A percentile compares a stretch with the other conserved stretches of the same genome.
Conservation (phyloP, 306 rosid genomes). For the Senna siamea region DNA sequence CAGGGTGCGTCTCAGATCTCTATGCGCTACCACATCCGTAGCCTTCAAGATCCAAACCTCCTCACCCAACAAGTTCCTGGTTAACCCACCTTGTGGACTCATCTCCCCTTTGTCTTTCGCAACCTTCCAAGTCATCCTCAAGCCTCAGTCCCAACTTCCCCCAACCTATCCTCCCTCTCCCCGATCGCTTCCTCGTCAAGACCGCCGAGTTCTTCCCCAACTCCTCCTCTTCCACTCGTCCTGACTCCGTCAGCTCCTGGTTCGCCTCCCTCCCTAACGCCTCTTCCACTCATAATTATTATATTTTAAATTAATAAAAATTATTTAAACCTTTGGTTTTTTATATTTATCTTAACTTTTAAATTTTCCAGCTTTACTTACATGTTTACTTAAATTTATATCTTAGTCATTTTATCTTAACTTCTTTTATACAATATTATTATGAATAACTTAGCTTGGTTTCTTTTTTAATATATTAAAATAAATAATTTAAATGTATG, state of each 20-base stretch:
- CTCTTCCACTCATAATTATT: constrained; percentile 24
- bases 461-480: no score
- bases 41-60: constrained; percentile 88
- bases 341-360: no score
- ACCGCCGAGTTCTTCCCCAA: constrained; percentile 39
- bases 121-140: constrained; percentile 77
- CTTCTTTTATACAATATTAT: no score
- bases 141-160: constrained; percentile 70
- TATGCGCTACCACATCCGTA: constrained; percentile 42
- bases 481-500: no score
- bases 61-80: constrained; percentile 71
- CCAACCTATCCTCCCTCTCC: constrained; percentile 70
- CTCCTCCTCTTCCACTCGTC: constrained; percentile 37
- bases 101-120: constrained; percentile 59
- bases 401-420: no score
- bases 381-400: no score
- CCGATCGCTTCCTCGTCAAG: constrained; percentile 73
- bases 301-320: no score
- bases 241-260: constrained; percentile 45
- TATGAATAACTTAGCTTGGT: no score
- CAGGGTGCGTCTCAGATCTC: constrained; percentile 59
- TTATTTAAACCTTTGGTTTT: no score
- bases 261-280: constrained; percentile 48
- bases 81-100: constrained; percentile 74
- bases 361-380: no score